phyloP scores from a whole-genome alignment of 306 rosid species.

The Vigna radiata region DNA sequence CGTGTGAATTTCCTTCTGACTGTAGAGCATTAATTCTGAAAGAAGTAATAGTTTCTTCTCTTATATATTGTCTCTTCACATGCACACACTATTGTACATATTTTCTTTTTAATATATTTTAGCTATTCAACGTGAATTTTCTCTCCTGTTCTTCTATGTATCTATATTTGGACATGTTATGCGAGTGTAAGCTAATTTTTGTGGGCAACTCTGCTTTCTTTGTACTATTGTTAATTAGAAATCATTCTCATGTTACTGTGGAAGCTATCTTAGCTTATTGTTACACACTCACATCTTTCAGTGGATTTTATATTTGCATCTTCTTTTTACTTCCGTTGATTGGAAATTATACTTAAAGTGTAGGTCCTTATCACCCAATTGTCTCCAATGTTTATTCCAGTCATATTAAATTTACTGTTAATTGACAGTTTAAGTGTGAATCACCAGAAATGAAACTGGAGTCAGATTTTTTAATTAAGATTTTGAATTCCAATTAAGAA shows the following conservation, averaged over 20 bases:
- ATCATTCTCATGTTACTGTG: not conserved
- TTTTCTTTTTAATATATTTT: not conserved
- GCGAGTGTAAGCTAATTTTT: not conserved
- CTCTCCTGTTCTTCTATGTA: too few relatives aligned
- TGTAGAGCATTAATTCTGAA: not conserved
- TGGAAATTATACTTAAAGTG: not conserved
- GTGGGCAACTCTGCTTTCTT: not conserved
- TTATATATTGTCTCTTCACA: slow-evolving; percentile 8
- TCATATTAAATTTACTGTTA: not conserved
- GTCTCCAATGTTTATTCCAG: slow-evolving; percentile 1
- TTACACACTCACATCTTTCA: not conserved
- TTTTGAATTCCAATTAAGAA: too few relatives aligned
- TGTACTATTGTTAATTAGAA: not conserved
- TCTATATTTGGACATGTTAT: too few relatives aligned
- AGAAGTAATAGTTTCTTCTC: not conserved
- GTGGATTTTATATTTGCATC: not conserved
- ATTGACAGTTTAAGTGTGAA: slow-evolving; percentile 2
- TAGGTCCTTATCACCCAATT: slow-evolving; percentile 16
- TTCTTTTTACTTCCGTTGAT: not conserved
- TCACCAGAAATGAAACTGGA: not conserved
- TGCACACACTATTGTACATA: not conserved
- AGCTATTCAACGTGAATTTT: slow-evolving; percentile 24
- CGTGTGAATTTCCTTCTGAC: not conserved
- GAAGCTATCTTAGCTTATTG: not conserved
- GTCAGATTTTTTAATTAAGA: too few relatives aligned